A percentile compares a stretch with the other conserved stretches of the same genome.
Conservation (phyloP, 805 yeast genomes). For the Clavispora vitiphila region DNA sequence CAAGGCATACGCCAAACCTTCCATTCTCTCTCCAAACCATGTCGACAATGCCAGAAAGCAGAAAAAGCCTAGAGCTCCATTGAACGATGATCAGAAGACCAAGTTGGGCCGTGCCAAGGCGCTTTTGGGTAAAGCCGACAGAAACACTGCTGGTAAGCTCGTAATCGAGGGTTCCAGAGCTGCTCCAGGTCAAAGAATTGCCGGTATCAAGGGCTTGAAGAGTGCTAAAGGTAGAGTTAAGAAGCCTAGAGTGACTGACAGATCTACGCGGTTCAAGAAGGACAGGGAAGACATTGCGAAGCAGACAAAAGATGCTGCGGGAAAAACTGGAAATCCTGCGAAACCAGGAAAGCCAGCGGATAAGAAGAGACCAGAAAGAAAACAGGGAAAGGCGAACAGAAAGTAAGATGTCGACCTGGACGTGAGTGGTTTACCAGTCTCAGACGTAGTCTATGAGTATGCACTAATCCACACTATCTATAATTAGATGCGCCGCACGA, state of each 20-base stretch:
- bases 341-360: not conserved
- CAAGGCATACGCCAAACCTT: conserved; percentile 36
- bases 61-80: conserved; percentile 20
- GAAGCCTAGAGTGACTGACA: conserved; percentile 55
- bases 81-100: conserved; percentile 68
- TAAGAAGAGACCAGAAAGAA: not conserved
- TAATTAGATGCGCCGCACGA: no score
- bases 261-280: conserved; percentile 48
- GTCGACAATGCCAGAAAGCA: conserved; percentile 29
- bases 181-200: conserved; percentile 54
- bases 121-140: conserved; percentile 75
- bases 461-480: no score
- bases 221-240: conserved; percentile 36
- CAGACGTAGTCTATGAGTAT: no score
- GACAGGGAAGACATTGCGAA: conserved; percentile 23
- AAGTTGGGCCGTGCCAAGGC: conserved; percentile 74
- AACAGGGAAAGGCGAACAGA: not conserved
- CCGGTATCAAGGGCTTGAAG: conserved; percentile 58
- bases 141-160: conserved; percentile 57
- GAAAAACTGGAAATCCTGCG: not conserved
- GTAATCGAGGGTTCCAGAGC: conserved; percentile 78
- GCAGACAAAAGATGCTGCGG: not conserved
- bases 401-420: no score
- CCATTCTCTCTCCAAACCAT: conserved; percentile 41
- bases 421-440: no score